Evolutionary conservation across 192 early-diverging fungal genomes (phyloP).

Genomic region (Spizellomyces sp.): DNA sequence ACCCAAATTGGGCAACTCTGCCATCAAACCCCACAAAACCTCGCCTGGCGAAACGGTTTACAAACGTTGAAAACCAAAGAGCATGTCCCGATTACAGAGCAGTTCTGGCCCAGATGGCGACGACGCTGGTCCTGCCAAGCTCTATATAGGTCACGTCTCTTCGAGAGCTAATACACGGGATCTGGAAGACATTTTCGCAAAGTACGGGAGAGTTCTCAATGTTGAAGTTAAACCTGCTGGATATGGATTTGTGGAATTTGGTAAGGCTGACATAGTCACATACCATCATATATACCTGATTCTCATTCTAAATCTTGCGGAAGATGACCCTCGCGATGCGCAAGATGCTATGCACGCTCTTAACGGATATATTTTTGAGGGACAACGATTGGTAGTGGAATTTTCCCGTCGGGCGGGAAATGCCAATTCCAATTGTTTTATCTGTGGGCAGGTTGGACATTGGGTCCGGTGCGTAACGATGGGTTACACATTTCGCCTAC

Average conservation of each 20-base stretch:
- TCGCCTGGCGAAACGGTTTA: too few relatives aligned
- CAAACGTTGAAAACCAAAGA: too few relatives aligned
- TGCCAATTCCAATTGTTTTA: constrained; percentile 45
- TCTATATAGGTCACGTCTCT: constrained; percentile 54
- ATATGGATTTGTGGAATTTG: constrained; percentile 57
- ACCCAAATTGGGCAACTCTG: too few relatives aligned
- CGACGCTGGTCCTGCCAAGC: constrained; percentile 38
- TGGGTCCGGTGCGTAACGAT: constrained; percentile 47
- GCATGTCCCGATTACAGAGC: too few relatives aligned
- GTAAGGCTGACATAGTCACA: constrained; percentile 21
- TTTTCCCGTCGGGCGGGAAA: constrained; percentile 30
- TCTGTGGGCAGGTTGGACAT: constrained; percentile 51
- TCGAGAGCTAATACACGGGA: constrained; percentile 36
- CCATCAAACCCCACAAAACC: too few relatives aligned
- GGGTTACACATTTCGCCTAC: not conserved
- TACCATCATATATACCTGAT: not conserved
- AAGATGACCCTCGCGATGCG: constrained; percentile 50
- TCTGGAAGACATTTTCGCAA: constrained; percentile 51
- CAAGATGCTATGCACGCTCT: constrained; percentile 50
- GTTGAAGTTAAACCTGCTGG: constrained; percentile 57
- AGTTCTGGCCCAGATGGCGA: not conserved
- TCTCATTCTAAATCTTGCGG: not conserved
- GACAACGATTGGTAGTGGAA: constrained; percentile 49
- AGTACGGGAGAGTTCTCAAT: constrained; percentile 39
- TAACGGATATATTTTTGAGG: constrained; percentile 49